phyloP scores from a whole-genome alignment of 768 basidiomycete genomes.

The Phaffia australis region DNA sequence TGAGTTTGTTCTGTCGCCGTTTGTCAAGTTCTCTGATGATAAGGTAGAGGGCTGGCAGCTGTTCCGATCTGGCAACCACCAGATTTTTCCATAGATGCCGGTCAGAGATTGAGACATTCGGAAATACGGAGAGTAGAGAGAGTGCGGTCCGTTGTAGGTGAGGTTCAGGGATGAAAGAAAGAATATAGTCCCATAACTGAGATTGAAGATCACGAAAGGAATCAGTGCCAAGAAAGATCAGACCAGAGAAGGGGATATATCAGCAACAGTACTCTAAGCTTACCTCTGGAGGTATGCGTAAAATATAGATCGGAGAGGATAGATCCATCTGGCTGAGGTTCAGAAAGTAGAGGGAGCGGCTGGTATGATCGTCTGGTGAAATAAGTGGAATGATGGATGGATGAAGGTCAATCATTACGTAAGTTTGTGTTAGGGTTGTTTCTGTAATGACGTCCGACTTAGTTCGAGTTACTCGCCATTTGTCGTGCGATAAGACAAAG shows the following conservation, averaged over 20 bases:
- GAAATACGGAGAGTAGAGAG: conserved; percentile 21
- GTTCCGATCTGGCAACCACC: conserved; percentile 7
- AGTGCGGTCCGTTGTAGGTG: conserved; percentile 22
- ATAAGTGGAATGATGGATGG: no score
- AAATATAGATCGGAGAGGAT: no score
- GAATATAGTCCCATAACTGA: conserved; percentile 23
- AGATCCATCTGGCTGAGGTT: no score
- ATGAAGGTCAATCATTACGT: no score
- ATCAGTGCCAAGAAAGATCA: not conserved
- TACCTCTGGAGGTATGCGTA: not conserved
- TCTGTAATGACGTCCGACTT: no score
- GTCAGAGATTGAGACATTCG: conserved; percentile 1
- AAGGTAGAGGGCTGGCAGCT: not conserved
- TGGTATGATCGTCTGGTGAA: no score
- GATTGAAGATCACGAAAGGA: not conserved
- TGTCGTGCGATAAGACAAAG: no score
- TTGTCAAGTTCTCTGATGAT: not conserved
- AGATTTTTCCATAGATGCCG: conserved; percentile 20
- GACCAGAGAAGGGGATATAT: not conserved
- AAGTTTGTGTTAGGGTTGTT: no score
- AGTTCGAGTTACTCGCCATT: no score
- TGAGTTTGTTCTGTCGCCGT: not conserved
- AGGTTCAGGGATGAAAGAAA: not conserved
- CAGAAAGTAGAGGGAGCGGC: no score
- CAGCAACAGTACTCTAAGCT: not conserved